phyloP scores from a whole-genome alignment of 2,329 filamentous ascomycete genomes.

The Stachybotrys elegans region DNA sequence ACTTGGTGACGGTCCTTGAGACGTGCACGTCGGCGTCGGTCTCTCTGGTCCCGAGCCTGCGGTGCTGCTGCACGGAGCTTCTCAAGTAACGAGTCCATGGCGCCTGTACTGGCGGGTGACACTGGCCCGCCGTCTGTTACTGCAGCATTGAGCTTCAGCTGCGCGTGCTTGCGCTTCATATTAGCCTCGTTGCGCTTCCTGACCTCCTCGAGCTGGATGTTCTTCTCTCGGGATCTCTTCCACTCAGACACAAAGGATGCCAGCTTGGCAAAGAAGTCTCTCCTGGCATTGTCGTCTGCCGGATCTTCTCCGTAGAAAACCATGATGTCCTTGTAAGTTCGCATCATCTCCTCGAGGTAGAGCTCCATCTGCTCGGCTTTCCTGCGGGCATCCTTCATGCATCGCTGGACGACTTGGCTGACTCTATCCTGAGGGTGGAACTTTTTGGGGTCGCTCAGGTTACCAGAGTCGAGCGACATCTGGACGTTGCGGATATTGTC shows the following conservation, averaged over 20 bases:
- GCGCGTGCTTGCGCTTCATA: slow-evolving; percentile 84
- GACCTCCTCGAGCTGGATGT: slow-evolving; percentile 74
- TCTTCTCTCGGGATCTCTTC: slow-evolving; percentile 96
- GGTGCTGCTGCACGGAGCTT: slow-evolving; percentile 91
- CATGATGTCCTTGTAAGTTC: slow-evolving; percentile 93
- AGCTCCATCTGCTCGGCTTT: slow-evolving; percentile 95
- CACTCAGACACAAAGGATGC: slow-evolving; percentile 87
- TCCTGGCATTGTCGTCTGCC: slow-evolving; percentile 81
- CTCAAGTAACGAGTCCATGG: slow-evolving; percentile 93
- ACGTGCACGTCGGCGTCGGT: slow-evolving; percentile 78
- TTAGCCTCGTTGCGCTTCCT: slow-evolving; percentile 82
- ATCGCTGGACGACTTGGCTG: slow-evolving; percentile 81
- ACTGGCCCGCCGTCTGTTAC: slow-evolving; percentile 47
- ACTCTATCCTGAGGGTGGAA: slow-evolving; percentile 98
- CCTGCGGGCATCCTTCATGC: slow-evolving; percentile 92
- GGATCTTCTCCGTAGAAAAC: slow-evolving; percentile 94
- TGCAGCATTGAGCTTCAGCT: slow-evolving; percentile 51
- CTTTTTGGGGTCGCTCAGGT: slow-evolving; percentile 91
- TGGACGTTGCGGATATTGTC: slow-evolving; percentile 94
- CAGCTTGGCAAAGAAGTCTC: slow-evolving; percentile 94
- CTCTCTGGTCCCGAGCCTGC: slow-evolving; percentile 81
- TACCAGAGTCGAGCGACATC: slow-evolving; percentile 84
- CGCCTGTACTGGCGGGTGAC: slow-evolving; percentile 72
- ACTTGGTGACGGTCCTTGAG: slow-evolving; percentile 90
- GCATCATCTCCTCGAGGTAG: slow-evolving; percentile 88